Evolutionary conservation across 2,329 filamentous ascomycete genomes (phyloP).

Genomic region (Xylariaceae sp.): DNA sequence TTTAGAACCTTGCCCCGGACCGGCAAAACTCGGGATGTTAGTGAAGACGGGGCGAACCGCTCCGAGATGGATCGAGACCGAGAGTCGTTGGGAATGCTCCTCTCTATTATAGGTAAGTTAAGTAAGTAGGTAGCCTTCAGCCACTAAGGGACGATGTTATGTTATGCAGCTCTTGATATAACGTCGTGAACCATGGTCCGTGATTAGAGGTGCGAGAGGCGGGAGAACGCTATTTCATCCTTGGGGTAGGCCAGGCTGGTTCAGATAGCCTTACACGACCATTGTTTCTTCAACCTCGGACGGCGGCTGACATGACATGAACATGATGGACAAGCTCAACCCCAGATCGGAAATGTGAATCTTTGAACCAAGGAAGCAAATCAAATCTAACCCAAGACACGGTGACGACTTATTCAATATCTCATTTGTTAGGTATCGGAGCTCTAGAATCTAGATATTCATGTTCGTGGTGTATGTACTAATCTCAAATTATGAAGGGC

Average conservation of each 20-base stretch:
- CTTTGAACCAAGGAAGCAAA: slow-evolving; percentile 14
- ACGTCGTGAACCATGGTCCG: slow-evolving; percentile 21
- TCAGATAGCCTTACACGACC: slow-evolving; percentile 22
- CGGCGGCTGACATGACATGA: slow-evolving; percentile 18
- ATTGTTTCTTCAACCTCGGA: slow-evolving; percentile 13
- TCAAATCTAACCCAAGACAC: slow-evolving; percentile 19
- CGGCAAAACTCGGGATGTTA: not conserved
- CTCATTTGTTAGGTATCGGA: not conserved
- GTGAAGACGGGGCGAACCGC: not conserved
- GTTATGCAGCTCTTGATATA: slow-evolving; percentile 20
- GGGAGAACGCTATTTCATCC: slow-evolving; percentile 14
- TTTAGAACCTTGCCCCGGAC: not conserved
- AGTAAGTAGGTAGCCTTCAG: no score
- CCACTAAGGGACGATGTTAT: not conserved
- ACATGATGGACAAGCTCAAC: slow-evolving; percentile 12
- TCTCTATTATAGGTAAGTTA: no score
- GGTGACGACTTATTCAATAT: slow-evolving; percentile 8
- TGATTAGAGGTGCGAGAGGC: slow-evolving; percentile 14
- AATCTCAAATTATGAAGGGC: no score
- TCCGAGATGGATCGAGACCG: not conserved
- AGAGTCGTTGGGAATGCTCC: not conserved
- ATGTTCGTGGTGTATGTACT: no score
- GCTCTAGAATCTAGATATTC: no score
- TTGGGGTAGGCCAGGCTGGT: slow-evolving; percentile 20
- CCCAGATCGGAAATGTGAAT: slow-evolving; percentile 21